These are phyloP conservation scores for Dactylellina drechsleri DNA, from an alignment of 2,329 filamentous ascomycete genomes.

Conservation along the genomic window DNA sequence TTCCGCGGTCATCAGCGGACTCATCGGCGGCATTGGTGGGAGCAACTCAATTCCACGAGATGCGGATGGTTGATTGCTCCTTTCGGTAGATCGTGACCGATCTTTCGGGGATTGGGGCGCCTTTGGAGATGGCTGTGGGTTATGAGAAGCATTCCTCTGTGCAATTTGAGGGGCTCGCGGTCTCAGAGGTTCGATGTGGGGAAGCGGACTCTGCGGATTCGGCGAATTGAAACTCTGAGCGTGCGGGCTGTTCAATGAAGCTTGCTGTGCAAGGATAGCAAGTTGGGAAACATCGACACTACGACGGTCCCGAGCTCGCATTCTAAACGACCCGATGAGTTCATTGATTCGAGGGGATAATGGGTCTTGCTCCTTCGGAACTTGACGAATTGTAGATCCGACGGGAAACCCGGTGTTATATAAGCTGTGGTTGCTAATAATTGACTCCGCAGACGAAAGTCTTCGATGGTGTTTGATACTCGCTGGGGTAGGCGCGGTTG, in stretches of 20 bases:
- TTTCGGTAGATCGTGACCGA: conserved; percentile 37
- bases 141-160: conserved; percentile 28
- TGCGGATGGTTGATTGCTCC: conserved; percentile 20
- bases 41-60: conserved; percentile 39
- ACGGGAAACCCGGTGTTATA: conserved; percentile 16
- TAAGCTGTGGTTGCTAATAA: conserved; percentile 18
- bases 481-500: conserved; percentile 20
- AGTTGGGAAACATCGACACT: conserved; percentile 51
- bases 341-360: conserved; percentile 40
- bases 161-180: conserved; percentile 7
- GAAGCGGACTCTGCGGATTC: conserved; percentile 11
- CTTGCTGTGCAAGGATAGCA: conserved; percentile 44
- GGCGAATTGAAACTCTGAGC: conserved; percentile 13
- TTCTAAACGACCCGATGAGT: conserved; percentile 45
- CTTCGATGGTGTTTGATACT: conserved; percentile 33
- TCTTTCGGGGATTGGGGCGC: conserved; percentile 10
- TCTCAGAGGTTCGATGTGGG: conserved; percentile 18
- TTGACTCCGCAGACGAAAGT: conserved; percentile 31
- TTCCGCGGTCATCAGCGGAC: conserved; percentile 35
- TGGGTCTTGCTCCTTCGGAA: conserved; percentile 36
- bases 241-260: conserved; percentile 36
- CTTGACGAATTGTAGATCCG: conserved; percentile 42
- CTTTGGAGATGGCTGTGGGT: conserved; percentile 3
- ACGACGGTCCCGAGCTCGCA: conserved; percentile 43
- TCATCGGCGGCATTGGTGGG: conserved; percentile 51